Conservation (phyloP, 495 filamentous ascomycete species). For the Penicillium lividum region DNA sequence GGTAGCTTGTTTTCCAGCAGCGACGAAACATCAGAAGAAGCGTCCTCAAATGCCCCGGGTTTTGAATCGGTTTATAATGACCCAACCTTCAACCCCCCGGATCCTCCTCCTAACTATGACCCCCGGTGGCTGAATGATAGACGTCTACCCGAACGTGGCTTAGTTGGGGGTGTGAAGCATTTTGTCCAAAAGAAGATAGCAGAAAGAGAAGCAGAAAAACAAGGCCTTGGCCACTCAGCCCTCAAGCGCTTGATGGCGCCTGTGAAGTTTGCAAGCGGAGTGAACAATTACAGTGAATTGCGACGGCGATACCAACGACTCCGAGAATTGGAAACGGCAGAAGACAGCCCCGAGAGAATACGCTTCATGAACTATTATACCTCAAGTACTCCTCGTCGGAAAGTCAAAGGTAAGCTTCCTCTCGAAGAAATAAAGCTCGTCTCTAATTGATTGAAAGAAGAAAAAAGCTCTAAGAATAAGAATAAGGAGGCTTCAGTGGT, state of each 20-base stretch:
- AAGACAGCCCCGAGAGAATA: constrained; percentile 47
- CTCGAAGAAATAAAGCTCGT: not conserved
- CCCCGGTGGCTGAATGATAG: constrained; percentile 74
- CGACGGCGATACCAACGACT: constrained; percentile 67
- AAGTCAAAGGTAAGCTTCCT: not conserved
- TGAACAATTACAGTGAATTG: constrained; percentile 74
- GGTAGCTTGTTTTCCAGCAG: constrained; percentile 71
- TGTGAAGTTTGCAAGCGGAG: constrained; percentile 75
- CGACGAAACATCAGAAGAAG: constrained; percentile 20
- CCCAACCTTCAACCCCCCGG: constrained; percentile 59
- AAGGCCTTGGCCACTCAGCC: constrained; percentile 58
- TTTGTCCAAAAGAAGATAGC: constrained; percentile 67
- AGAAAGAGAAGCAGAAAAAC: constrained; percentile 57
- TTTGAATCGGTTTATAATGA: constrained; percentile 20
- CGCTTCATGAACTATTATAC: constrained; percentile 93
- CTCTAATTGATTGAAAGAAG: not conserved
- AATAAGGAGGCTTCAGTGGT: not conserved
- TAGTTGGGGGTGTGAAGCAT: constrained; percentile 66
- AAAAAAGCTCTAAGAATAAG: constrained; percentile 2
- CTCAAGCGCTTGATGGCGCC: constrained; percentile 73
- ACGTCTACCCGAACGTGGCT: constrained; percentile 60
- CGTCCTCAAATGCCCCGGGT: constrained; percentile 16
- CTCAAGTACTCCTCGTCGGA: constrained; percentile 62
- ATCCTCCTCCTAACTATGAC: constrained; percentile 52
- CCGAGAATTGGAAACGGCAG: constrained; percentile 63